A percentile compares a stretch with the other conserved stretches of the same genome.
Evolutionary conservation across 768 basidiomycete species (phyloP).

Genomic region (Lactarius hengduanensis): DNA sequence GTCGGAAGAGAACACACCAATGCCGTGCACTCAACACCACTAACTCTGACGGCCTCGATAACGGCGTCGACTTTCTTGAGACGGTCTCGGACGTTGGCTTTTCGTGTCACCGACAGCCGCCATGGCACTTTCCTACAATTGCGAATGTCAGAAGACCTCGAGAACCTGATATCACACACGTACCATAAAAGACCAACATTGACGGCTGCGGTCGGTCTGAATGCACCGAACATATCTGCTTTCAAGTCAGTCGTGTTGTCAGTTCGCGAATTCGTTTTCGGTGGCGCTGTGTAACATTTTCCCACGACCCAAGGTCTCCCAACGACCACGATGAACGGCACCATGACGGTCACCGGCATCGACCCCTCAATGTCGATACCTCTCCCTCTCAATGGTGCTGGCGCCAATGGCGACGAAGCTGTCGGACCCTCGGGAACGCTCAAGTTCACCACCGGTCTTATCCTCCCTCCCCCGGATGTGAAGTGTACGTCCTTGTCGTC

Average conservation of each 20-base stretch:
- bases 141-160: conserved; percentile 8
- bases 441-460: conserved; percentile 77
- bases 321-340: conserved; percentile 29
- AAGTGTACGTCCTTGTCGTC: conserved; percentile 58
- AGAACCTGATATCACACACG: conserved; percentile 19
- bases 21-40: conserved; percentile 74
- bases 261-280: background rate
- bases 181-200: conserved; percentile 86
- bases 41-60: conserved; percentile 80
- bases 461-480: conserved; percentile 94
- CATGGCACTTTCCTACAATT: conserved; percentile 85
- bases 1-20: conserved; percentile 53
- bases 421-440: conserved; percentile 38
- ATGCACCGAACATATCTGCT: conserved; percentile 76
- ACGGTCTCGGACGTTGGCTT: conserved; percentile 85
- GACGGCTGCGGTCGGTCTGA: conserved; percentile 65
- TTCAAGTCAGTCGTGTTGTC: background rate
- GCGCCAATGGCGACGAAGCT: conserved; percentile 41
- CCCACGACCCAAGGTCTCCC: conserved; percentile 23
- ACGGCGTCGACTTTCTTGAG: conserved; percentile 93
- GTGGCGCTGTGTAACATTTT: background rate
- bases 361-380: conserved; percentile 10
- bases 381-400: conserved; percentile 44
- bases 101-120: conserved; percentile 87
- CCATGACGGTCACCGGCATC: background rate